These are phyloP conservation scores for Fraxinus angustifolia DNA, from an alignment of 305 asterid genomes.

Conservation along the genomic window DNA sequence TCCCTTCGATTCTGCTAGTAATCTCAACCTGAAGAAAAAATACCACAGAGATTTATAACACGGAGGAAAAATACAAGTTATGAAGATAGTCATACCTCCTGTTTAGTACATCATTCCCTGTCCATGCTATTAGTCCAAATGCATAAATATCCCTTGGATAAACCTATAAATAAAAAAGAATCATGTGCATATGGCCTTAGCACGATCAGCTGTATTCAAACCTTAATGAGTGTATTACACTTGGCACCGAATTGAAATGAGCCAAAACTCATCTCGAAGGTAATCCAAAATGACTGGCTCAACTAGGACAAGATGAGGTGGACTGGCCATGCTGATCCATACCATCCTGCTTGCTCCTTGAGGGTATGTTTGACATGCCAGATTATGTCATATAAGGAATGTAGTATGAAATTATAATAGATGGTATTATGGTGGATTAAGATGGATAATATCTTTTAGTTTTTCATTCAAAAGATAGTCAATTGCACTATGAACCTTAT, in stretches of 20 bases:
- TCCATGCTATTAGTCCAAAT: slow-evolving; percentile 95
- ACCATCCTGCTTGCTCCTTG: neutral
- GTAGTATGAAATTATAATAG: neutral
- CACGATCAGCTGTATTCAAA: neutral
- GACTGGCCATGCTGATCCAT: neutral
- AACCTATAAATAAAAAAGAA: slow-evolving; percentile 47
- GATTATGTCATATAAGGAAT: neutral
- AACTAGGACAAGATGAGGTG: neutral
- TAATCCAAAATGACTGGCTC: neutral
- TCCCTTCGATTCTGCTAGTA: slow-evolving; percentile 87
- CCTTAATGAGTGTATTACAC: neutral
- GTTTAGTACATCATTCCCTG: slow-evolving; percentile 90
- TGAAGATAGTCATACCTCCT: slow-evolving; percentile 56
- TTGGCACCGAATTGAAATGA: neutral
- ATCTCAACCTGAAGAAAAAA: slow-evolving; percentile 54
- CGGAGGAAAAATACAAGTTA: neutral
- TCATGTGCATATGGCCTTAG: neutral
- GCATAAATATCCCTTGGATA: slow-evolving; percentile 89
- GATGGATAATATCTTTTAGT: neutral
- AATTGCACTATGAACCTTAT: neutral
- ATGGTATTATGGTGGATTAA: neutral
- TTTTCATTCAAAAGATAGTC: neutral
- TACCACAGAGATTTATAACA: neutral
- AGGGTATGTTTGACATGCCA: neutral
- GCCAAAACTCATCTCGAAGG: neutral